Conservation (phyloP, 2,329 filamentous ascomycete species). For the Teratosphaeria viscida region DNA sequence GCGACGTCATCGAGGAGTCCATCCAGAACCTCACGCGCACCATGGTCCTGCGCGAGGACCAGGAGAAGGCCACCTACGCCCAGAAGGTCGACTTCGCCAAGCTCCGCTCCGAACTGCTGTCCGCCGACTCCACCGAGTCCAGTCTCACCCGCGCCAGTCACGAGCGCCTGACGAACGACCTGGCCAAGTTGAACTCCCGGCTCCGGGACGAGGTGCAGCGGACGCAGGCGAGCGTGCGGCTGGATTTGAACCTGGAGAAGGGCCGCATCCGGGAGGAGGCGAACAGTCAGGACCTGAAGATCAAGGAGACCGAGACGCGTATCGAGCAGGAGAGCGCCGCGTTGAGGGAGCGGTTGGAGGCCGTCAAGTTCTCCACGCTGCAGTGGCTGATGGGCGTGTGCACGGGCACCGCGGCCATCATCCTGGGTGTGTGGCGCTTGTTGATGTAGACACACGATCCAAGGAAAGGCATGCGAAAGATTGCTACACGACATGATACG, state of each 20-base stretch:
- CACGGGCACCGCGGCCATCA: constrained; percentile 54
- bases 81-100: constrained; percentile 98
- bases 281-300: constrained; percentile 91
- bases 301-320: constrained; percentile 96
- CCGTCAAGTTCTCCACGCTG: constrained; percentile 94
- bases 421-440: constrained; percentile 57
- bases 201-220: constrained; percentile 88
- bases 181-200: constrained; percentile 83
- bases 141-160: constrained; percentile 81
- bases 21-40: constrained; percentile 96
- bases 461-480: not conserved
- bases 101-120: constrained; percentile 84
- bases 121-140: constrained; percentile 81
- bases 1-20: constrained; percentile 94
- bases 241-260: constrained; percentile 94
- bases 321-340: constrained; percentile 96
- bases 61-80: constrained; percentile 64
- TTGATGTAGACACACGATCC: constrained; percentile 40
- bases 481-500: not conserved
- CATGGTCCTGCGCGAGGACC: constrained; percentile 94
- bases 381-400: constrained; percentile 89
- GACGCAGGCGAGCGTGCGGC: constrained; percentile 81
- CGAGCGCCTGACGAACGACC: constrained; percentile 85
- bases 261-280: constrained; percentile 93
- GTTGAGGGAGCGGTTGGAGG: constrained; percentile 81